Conservation (phyloP, 352 stramenopile species). For the Thalassiosira hispida region DNA sequence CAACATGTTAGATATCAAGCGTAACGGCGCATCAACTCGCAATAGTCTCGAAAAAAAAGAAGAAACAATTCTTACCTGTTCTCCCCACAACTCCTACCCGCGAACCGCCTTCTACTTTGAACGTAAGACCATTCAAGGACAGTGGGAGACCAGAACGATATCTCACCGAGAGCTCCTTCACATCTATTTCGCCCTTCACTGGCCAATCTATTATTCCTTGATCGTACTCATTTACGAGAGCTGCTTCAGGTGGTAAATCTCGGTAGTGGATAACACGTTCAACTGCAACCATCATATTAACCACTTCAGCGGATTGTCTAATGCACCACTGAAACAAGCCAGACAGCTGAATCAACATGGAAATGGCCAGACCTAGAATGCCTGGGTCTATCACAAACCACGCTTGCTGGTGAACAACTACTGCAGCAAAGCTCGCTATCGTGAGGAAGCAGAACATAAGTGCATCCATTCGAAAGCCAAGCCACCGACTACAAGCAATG, state of each 20-base stretch:
- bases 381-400: conserved; percentile 60
- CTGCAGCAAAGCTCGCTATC: conserved; percentile 67
- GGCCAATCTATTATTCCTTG: conserved; percentile 65
- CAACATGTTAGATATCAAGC: not conserved
- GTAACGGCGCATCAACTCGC: no score
- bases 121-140: conserved; percentile 63
- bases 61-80: conserved; percentile 33
- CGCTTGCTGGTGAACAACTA: conserved; percentile 63
- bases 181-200: conserved; percentile 53
- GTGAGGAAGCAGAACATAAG: conserved; percentile 72
- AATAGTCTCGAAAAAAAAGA: no score
- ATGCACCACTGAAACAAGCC: conserved; percentile 75
- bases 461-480: conserved; percentile 76
- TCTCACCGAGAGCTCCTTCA: conserved; percentile 57
- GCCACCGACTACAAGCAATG: conserved; percentile 70
- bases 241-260: conserved; percentile 67
- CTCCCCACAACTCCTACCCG: conserved; percentile 37
- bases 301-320: conserved; percentile 69
- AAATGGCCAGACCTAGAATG: conserved; percentile 73
- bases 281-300: conserved; percentile 79
- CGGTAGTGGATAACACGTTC: conserved; percentile 73
- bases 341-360: conserved; percentile 74
- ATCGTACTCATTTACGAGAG: conserved; percentile 53
- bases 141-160: conserved; percentile 68
- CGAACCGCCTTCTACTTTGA: conserved; percentile 35